Percentiles rank a stretch among this genome's conserved stretches.
Evolutionary conservation across 1,284 basidiomycete genomes (phyloP).

Genomic region (Rhodotorula sp.): DNA sequence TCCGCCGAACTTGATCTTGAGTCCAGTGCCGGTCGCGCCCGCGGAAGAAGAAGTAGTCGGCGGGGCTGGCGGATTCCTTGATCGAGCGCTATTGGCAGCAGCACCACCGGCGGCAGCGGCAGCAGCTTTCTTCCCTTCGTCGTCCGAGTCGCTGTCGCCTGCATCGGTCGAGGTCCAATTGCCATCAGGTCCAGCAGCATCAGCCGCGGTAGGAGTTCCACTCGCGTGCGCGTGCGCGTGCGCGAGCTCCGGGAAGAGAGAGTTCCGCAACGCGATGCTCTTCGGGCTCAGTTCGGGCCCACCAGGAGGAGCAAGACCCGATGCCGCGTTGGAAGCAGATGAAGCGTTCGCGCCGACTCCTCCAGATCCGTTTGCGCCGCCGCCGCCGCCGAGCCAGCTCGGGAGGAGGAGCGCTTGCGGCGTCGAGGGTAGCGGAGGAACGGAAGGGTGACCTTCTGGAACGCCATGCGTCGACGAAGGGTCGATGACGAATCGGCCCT

Average conservation of each 20-base stretch:
- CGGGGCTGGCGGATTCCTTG: neutral
- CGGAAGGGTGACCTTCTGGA: slow-evolving; percentile 38
- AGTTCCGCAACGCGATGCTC: slow-evolving; percentile 31
- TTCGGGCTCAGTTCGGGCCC: slow-evolving; percentile 20
- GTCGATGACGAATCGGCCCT: slow-evolving; percentile 37
- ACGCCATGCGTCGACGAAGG: slow-evolving; percentile 33
- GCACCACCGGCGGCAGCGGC: no score
- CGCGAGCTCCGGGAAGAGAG: slow-evolving; percentile 39
- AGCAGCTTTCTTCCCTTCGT: neutral
- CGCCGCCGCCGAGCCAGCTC: neutral
- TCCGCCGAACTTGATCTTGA: slow-evolving; percentile 31
- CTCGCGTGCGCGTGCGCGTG: neutral
- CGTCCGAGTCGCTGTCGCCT: slow-evolving; percentile 18
- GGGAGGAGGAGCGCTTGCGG: slow-evolving; percentile 11
- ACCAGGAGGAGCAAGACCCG: no score
- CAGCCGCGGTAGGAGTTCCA: neutral
- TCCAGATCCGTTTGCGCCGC: neutral
- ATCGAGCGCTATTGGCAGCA: neutral
- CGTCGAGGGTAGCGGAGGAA: slow-evolving; percentile 17
- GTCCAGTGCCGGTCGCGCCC: slow-evolving; percentile 4
- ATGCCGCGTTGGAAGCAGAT: neutral
- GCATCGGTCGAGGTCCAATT: slow-evolving; percentile 18
- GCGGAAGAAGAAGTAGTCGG: neutral
- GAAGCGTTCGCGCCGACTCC: neutral
- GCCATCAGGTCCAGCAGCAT: slow-evolving; percentile 7